Evolutionary conservation across 202 grass and related monocot genomes (phyloP).

Genomic region (Musa balbisiana): DNA sequence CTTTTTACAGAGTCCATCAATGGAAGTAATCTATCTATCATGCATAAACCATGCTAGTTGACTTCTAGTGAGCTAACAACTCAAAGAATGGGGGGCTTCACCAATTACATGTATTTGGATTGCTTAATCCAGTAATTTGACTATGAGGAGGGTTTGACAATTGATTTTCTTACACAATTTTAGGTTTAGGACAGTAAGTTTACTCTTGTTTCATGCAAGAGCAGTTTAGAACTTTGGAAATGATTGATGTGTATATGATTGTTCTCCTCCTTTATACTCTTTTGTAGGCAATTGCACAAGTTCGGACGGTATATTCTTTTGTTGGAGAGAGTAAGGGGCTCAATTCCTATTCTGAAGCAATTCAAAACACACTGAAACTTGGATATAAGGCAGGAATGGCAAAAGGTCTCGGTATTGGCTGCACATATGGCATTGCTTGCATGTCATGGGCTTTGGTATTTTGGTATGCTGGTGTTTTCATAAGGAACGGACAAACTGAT

Average conservation of each 20-base stretch:
- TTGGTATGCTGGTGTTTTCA: slow-evolving; percentile 98
- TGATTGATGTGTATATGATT: background rate
- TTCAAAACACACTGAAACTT: slow-evolving; percentile 89
- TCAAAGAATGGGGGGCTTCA: background rate
- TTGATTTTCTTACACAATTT: too few species aligned
- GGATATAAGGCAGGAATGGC: slow-evolving; percentile 99
- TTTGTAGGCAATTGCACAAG: slow-evolving; percentile 84
- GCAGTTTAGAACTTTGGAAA: background rate
- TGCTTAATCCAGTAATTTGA: too few species aligned
- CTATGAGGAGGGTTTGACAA: too few species aligned
- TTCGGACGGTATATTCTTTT: slow-evolving; percentile 92
- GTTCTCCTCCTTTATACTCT: background rate
- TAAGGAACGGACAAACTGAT: slow-evolving; percentile 81
- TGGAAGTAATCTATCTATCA: too few species aligned
- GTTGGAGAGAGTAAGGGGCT: slow-evolving; percentile 92
- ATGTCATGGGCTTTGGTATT: slow-evolving; percentile 99
- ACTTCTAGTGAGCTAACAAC: background rate
- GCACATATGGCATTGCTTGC: slow-evolving; percentile 96
- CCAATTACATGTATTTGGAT: too few species aligned
- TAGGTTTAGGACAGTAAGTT: too few species aligned
- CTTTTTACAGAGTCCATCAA: too few species aligned
- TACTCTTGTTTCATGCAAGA: background rate
- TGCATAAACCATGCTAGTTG: background rate
- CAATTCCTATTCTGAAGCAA: slow-evolving; percentile 91
- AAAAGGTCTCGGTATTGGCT: slow-evolving; percentile 93